phyloP scores from a whole-genome alignment of 2,329 filamentous ascomycete species.

The Colletotrichum sp. region DNA sequence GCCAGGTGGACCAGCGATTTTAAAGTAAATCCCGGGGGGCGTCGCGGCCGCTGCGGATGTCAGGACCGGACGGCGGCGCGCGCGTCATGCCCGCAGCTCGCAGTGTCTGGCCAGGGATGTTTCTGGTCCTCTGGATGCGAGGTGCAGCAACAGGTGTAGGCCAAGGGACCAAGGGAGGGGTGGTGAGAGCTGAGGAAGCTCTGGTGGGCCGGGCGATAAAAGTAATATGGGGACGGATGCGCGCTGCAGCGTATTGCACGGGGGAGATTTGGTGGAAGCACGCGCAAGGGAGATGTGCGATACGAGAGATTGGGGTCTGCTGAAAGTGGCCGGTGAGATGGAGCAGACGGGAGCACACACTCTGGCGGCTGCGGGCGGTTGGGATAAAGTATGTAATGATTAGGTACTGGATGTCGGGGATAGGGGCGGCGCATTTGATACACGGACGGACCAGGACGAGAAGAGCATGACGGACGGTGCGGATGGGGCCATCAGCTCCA shows the following conservation, averaged over 20 bases:
- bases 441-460: background rate
- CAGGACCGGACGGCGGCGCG: background rate
- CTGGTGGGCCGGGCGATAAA: background rate
- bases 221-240: background rate
- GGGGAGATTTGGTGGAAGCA: background rate
- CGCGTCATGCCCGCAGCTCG: constrained; percentile 8
- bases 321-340: background rate
- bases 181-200: background rate
- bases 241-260: background rate
- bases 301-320: background rate
- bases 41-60: constrained; percentile 10
- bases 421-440: background rate
- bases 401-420: background rate
- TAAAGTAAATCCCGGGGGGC: background rate
- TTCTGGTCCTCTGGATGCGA: background rate
- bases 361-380: background rate
- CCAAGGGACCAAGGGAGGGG: background rate
- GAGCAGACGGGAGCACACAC: background rate
- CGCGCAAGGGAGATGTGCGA: background rate
- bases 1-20: constrained; percentile 1
- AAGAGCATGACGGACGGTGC: background rate
- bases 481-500: background rate
- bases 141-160: background rate
- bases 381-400: background rate
- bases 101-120: background rate